Evolutionary conservation across 2,329 filamentous ascomycete genomes (phyloP), one percentile per base, ranked within the genome.

Genomic region (Xylogone sp.): DNA sequence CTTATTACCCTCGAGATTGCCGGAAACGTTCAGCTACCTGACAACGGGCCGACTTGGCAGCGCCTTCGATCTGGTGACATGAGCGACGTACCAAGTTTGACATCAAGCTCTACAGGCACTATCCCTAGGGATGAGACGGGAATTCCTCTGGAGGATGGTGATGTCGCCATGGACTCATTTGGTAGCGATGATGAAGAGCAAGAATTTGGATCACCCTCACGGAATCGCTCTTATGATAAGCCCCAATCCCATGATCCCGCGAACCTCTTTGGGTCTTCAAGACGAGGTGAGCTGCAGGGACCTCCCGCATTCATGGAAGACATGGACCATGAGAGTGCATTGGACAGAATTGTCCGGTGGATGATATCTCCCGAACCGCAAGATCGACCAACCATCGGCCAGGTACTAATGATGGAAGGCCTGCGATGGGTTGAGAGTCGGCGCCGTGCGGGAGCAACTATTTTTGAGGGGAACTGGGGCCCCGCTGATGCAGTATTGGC

Each of bases 381-480:
- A 12, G 75, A 84, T 46, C 87, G 94, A 49, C 94, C 93, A 3
- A 81, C 79, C 1, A 81, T 90, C 21, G 78, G 87, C 48, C 81
- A 95, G 56, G 72, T 99, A 10, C 79, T 96, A 45, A 72, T 80
- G 44, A 80, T 85, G 1, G 83, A 85, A 46, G 90, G 90, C 21
- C 79, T 96, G 48, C 80, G 79, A 55, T 99, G 94, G 88, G 87
- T 95, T 27, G 81, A 84, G 50, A 73, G 76, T 47, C 84, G 91
- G 56, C 84, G 91, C 50, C 84, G 87, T 50, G 89, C 91, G 10
- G 89, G 91, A 43, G 94, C 94, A n/a, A 97, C 91, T 0, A 85
- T 99, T 49, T 99, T 88, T 62, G 94, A 99, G 72, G 94, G 94
- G 56, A 94, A 90, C 67, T 99, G 92, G 88, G 94, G 94, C 3